Percentiles rank a stretch among this genome's conserved stretches.
Conservation (phyloP, 345 rosid species). For the Syzygium aromaticum region DNA sequence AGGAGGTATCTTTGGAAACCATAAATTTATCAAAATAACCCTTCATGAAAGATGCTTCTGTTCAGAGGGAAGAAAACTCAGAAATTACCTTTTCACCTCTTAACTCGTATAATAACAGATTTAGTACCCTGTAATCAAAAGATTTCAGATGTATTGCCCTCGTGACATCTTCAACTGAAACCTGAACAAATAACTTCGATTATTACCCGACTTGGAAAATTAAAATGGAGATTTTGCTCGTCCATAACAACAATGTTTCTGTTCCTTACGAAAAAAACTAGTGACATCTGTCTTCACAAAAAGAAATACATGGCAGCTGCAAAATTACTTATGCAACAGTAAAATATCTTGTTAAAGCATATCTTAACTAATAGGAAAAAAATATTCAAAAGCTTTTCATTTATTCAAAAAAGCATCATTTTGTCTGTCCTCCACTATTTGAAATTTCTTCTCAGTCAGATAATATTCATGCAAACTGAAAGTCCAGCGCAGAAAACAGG, state of each 20-base stretch:
- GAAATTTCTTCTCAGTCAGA: background rate
- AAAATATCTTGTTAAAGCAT: background rate
- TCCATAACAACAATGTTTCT: background rate
- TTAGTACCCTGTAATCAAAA: conserved; percentile 76
- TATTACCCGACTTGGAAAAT: background rate
- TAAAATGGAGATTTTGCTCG: background rate
- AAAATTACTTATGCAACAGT: background rate
- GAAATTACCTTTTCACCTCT: conserved; percentile 49
- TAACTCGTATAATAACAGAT: conserved; percentile 71
- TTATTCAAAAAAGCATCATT: background rate
- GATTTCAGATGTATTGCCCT: conserved; percentile 80
- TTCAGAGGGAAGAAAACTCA: background rate
- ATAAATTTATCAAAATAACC: background rate
- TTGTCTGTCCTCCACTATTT: background rate
- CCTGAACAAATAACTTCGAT: conserved; percentile 21
- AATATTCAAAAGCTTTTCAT: background rate
- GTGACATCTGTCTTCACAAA: background rate
- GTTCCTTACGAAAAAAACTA: background rate
- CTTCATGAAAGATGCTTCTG: background rate
- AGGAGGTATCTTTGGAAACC: background rate
- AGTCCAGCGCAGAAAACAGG: background rate
- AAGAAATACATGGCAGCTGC: background rate
- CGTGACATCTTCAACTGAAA: conserved; percentile 58
- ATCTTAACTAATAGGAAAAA: background rate
- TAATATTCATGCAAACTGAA: background rate